Conservation (phyloP, 306 rosid species). For the Pterocarpus santalinus region DNA sequence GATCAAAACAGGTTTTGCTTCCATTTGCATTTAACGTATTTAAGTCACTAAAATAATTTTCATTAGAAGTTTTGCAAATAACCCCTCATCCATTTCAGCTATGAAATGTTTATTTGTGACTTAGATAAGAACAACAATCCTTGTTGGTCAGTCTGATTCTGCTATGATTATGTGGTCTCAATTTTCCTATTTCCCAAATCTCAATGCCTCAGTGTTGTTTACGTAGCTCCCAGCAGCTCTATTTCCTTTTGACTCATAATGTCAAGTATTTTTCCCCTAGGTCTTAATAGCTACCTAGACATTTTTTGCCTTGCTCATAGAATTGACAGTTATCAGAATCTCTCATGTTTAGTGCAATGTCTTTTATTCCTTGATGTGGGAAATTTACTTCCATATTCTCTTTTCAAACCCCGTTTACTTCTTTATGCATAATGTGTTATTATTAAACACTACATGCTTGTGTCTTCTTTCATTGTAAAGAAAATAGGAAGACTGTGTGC, state of each 20-base stretch:
- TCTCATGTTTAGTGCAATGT: background rate
- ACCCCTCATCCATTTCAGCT: no score
- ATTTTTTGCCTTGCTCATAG: background rate
- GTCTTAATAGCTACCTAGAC: background rate
- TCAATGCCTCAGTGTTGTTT: no score
- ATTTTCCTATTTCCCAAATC: no score
- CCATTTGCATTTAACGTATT: no score
- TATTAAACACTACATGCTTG: background rate
- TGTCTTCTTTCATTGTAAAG: background rate
- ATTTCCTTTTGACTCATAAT: background rate
- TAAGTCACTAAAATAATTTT: no score
- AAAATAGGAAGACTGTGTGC: background rate
- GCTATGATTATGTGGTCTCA: background rate
- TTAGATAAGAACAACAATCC: background rate
- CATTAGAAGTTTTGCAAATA: no score
- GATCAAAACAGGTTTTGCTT: no score
- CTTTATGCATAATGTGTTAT: background rate
- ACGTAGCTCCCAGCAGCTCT: background rate
- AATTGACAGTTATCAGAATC: background rate
- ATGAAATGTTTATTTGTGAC: no score
- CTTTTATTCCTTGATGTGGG: background rate
- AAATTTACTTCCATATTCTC: background rate
- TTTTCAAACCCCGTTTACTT: background rate
- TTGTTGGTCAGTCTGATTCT: background rate
- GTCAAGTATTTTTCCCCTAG: background rate